phyloP scores from a whole-genome alignment of 371 early-diverging fungal genomes.

The Mucor piriformis region DNA sequence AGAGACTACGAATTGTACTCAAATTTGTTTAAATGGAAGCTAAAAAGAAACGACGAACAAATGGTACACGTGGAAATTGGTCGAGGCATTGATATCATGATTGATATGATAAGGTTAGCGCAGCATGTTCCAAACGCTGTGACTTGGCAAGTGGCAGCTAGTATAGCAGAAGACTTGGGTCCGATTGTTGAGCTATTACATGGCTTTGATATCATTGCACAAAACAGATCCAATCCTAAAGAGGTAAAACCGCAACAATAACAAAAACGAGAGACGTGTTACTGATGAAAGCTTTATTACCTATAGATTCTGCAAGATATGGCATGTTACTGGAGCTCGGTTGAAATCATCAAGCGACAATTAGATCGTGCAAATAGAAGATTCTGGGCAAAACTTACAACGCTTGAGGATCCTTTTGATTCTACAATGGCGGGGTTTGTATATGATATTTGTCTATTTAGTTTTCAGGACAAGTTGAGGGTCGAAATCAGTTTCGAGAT shows the following conservation, averaged over 20 bases:
- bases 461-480: neutral
- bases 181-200: slow-evolving; percentile 7
- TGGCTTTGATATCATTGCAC: slow-evolving; percentile 2
- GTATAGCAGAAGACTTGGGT: neutral
- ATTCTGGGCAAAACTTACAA: neutral
- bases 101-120: neutral
- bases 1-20: neutral
- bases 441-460: neutral
- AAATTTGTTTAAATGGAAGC: neutral
- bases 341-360: neutral
- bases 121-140: neutral
- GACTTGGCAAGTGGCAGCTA: neutral
- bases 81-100: neutral
- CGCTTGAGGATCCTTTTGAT: neutral
- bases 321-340: slow-evolving; percentile 6
- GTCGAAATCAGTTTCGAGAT: neutral
- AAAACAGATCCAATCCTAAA: slow-evolving; percentile 9
- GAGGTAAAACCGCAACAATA: too few relatives aligned
- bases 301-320: slow-evolving; percentile 12
- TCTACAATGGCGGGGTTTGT: neutral
- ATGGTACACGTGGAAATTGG: slow-evolving; percentile 4
- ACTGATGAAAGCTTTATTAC: too few relatives aligned
- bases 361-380: neutral
- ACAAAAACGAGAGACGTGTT: too few relatives aligned
- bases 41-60: neutral